Conservation (phyloP, 306 rosid genomes). For the Casuarina cunninghamiana region DNA sequence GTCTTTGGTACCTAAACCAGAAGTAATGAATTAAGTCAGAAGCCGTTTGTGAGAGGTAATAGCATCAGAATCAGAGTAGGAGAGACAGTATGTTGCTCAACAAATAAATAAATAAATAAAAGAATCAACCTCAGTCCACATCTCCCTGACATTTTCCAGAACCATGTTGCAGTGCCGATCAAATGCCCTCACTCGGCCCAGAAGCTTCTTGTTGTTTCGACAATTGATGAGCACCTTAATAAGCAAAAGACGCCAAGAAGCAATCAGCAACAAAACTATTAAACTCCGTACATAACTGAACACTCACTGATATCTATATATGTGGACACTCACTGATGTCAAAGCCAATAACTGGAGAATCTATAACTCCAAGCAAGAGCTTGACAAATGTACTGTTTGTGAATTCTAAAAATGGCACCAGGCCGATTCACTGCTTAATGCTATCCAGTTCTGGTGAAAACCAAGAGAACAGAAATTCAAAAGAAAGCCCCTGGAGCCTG, state of each 20-base stretch:
- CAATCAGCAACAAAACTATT: not conserved
- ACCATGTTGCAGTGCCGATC: slow-evolving; percentile 68
- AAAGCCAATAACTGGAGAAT: slow-evolving; percentile 1
- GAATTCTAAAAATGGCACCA: slow-evolving; percentile 12
- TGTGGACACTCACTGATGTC: not conserved
- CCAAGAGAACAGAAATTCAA: slow-evolving; percentile 4
- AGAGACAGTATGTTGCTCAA: not conserved
- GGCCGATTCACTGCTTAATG: slow-evolving; percentile 10
- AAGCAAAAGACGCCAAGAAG: not conserved
- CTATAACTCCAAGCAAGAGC: slow-evolving; percentile 2
- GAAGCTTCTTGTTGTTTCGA: slow-evolving; percentile 56
- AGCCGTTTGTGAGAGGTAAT: not conserved
- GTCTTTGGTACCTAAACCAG: slow-evolving; percentile 47
- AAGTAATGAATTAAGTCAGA: not conserved
- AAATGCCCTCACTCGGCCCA: slow-evolving; percentile 60
- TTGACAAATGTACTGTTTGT: not conserved
- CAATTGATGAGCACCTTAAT: slow-evolving; percentile 55
- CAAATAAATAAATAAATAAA: not conserved
- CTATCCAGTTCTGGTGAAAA: slow-evolving; percentile 5
- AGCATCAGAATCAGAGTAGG: not conserved
- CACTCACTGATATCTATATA: not conserved
- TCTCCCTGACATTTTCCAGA: slow-evolving; percentile 60
- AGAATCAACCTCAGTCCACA: slow-evolving; percentile 62
- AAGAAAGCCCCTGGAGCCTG: not conserved
- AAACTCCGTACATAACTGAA: not conserved